Base-by-base conservation (phyloP, 2,329 filamentous ascomycete genomes). In the Trichoderma sp. region DNA sequence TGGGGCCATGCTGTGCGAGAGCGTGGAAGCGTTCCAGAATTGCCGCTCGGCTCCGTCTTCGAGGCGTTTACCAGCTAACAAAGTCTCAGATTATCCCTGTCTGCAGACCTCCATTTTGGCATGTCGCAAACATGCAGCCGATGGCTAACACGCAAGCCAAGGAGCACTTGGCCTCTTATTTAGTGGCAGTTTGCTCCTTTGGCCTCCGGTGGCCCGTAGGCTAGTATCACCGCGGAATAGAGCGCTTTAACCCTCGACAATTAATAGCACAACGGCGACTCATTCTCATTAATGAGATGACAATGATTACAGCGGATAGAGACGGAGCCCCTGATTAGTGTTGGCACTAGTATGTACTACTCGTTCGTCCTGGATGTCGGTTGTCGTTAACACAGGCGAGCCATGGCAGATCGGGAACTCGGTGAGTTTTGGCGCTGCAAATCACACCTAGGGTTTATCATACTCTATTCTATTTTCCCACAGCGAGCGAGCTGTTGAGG, bases 11-110 rank as follows among this genome's bases (percentile, higher is more conserved):
- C 66, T n/a, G 27, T 38, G 38, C 11, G 35, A 11, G 56, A 63
- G 16, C 59, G 45, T 65, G 41, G 73, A 69, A 75, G 56, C 66
- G 33, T 71, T 75, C 66, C 66, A 75, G 73, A 75, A 64, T 71
- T 75, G 66, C 73, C 59, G 38, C 38, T 35, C 27, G 53, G 41
- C 38, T 38, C 45, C 41, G 33, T 63, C 29, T 11, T 14, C 24
- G 35, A 63, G 65, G 65, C 73, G 73, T 64, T 75, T 71, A 31
- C 41, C 29, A 56, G 31, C 29, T n/a, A 67, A 67, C 50, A 67
- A 6, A 9, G 41, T 67, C 65, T 67, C 41, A 67, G 65, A 53
- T 53, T 53, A 69, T 29, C 50, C 66, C 66, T 69, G 45, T 29
- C 50, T 38, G 29, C 45, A 53, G 45, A 53, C 18, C 29, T 50